phyloP scores from a whole-genome alignment of 164 flowering plant genomes.

The Saururus chinensis region DNA sequence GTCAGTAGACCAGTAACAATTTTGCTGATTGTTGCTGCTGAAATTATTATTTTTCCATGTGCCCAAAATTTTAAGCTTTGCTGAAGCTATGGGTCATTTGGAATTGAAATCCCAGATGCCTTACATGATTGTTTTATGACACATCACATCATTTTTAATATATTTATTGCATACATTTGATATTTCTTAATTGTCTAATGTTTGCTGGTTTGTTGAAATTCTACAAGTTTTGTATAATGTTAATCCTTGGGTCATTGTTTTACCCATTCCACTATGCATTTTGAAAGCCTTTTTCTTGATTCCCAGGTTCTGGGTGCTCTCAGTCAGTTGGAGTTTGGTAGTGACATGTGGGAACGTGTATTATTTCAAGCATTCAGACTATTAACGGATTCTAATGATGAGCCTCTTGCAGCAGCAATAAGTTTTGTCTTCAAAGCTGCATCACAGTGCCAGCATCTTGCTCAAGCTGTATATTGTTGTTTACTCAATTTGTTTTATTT shows the following conservation, averaged over 20 bases:
- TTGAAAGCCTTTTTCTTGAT: conserved; percentile 6
- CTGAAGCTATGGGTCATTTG: background rate
- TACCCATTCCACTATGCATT: background rate
- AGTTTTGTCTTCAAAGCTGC: conserved; percentile 84
- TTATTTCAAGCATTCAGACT: conserved; percentile 56
- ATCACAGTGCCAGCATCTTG: conserved; percentile 78
- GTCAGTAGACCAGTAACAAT: background rate
- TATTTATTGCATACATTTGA: background rate
- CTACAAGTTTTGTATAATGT: background rate
- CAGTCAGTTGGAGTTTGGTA: conserved; percentile 80
- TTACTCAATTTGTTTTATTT: background rate
- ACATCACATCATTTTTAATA: background rate
- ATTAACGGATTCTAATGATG: conserved; percentile 65
- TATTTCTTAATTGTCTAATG: too few relatives aligned
- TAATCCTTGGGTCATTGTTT: background rate
- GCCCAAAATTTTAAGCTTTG: background rate
- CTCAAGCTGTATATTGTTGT: conserved; percentile 68
- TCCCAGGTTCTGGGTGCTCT: conserved; percentile 77
- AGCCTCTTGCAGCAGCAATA: conserved; percentile 67
- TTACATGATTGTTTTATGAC: background rate
- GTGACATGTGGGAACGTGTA: conserved; percentile 80
- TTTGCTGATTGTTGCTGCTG: background rate
- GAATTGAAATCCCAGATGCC: background rate
- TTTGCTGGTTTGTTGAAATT: background rate
- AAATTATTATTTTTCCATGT: too few relatives aligned